Evolutionary conservation across 805 yeast species (phyloP).

Genomic region (Candida nanaspora): DNA sequence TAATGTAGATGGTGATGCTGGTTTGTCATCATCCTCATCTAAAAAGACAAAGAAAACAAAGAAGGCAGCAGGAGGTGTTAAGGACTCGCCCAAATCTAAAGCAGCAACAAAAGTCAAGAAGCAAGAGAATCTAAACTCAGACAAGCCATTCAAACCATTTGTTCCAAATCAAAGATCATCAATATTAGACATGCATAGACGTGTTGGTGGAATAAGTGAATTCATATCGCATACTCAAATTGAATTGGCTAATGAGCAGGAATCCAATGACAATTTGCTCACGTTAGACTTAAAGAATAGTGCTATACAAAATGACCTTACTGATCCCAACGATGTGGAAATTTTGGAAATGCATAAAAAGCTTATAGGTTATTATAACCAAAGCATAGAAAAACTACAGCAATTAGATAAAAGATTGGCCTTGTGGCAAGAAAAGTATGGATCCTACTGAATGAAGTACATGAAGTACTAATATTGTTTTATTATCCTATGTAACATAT

Average conservation of each 20-base stretch:
- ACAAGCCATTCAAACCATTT: conserved; percentile 77
- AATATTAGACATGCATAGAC: conserved; percentile 75
- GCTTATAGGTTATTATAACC: conserved; percentile 45
- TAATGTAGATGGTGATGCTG: neutral
- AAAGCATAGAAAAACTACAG: conserved; percentile 63
- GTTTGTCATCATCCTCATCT: neutral
- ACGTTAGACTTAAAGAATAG: conserved; percentile 8
- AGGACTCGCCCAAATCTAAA: neutral
- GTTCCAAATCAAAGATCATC: conserved; percentile 71
- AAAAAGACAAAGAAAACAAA: conserved; percentile 1
- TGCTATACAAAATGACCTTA: neutral
- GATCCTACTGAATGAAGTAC: conserved; percentile 11
- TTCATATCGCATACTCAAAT: conserved; percentile 82
- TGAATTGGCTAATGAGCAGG: conserved; percentile 71
- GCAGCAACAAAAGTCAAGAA: conserved; percentile 9
- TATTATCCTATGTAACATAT: neutral
- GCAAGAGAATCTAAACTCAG: conserved; percentile 41
- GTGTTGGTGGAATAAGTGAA: conserved; percentile 86
- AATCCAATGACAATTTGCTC: conserved; percentile 34
- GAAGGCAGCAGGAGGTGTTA: neutral
- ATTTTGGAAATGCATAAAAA: conserved; percentile 25
- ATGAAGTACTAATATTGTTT: too few species aligned
- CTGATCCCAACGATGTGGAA: conserved; percentile 13
- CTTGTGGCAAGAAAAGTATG: conserved; percentile 74
- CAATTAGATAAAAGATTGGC: conserved; percentile 62